These are phyloP conservation scores for Saposhnikovia divaricata DNA, from an alignment of 129 eudicot genomes.

Conservation along the genomic window DNA sequence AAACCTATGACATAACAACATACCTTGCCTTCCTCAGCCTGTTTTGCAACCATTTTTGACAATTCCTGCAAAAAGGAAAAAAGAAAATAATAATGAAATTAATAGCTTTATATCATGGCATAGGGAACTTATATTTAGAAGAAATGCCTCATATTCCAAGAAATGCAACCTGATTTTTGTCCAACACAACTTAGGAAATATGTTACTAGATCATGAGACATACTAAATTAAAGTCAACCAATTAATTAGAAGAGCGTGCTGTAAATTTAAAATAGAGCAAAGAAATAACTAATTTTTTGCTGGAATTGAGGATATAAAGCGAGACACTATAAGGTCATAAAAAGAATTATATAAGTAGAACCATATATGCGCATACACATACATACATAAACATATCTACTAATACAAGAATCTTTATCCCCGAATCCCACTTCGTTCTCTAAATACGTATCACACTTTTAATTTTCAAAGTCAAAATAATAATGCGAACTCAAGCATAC, in stretches of 20 bases:
- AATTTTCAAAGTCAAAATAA: not conserved
- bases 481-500: not conserved
- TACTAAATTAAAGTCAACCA: not conserved
- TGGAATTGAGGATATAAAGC: not conserved
- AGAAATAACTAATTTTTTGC: not conserved
- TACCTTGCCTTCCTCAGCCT: constrained; percentile 98
- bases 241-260: not conserved
- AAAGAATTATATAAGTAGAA: not conserved
- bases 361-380: not conserved
- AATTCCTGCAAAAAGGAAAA: constrained; percentile 51
- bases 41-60: constrained; percentile 80
- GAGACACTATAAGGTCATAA: not conserved
- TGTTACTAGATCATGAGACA: not conserved
- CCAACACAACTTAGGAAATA: not conserved
- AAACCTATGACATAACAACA: not conserved
- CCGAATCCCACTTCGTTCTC: not conserved
- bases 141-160: not conserved
- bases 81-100: constrained; percentile 9
- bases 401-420: not conserved
- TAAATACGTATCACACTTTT: not conserved
- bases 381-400: not conserved
- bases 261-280: not conserved
- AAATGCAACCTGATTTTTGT: not conserved
- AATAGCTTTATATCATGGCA: not conserved
- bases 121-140: not conserved